Base-by-base conservation (phyloP, 179 eudicot genomes). In the Monotropa hypopitys region DNA sequence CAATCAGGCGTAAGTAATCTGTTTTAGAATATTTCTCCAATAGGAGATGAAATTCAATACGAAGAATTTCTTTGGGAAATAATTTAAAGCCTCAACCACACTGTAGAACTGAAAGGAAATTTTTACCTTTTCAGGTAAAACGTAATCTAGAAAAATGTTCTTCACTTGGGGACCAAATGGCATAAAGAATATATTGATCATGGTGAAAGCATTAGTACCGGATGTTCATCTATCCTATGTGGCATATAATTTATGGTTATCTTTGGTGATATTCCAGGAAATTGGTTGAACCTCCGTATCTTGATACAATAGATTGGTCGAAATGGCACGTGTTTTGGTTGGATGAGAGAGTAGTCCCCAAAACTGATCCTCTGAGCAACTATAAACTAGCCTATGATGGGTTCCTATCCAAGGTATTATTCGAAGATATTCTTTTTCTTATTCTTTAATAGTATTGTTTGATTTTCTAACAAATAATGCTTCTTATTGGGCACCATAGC, bases 361-460 rank as follows among this genome's bases (percentile, higher is more conserved):
- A 28, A 61, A 28, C 67, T 30, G 67, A 61, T 61, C 67, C 67
- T 28, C 35, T 61, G 30, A 61, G 67, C 38, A 61, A 61, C 67
- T 61, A 61, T 61, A 61, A 61, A 61, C 67, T 61, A 35, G 67
- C 67, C 38, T 28, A 61, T 61, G 38, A 61, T 30, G 67, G 67
- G 67, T 61, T 61, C 38, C 28, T 61, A 61, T 61, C 67, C 38
- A 61, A 61, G 67, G 38, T 61, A 61, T 12, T 61, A 4, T 30
- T 28, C 38, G 20, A 4, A 61, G 13, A 61, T 35, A 0, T 28
- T 8, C 6, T 61, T 20, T 61, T 30, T 28, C 20, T 59, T 23
- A 23, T 57, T 57, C 35, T 61, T 28, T 30, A 12, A 30, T 59
- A 11, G 1, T 12, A 61, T 5, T 12, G 38, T 61, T 61, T 61